Base-by-base conservation (phyloP, 768 basidiomycete species). In the Kockovaella imperatae region DNA sequence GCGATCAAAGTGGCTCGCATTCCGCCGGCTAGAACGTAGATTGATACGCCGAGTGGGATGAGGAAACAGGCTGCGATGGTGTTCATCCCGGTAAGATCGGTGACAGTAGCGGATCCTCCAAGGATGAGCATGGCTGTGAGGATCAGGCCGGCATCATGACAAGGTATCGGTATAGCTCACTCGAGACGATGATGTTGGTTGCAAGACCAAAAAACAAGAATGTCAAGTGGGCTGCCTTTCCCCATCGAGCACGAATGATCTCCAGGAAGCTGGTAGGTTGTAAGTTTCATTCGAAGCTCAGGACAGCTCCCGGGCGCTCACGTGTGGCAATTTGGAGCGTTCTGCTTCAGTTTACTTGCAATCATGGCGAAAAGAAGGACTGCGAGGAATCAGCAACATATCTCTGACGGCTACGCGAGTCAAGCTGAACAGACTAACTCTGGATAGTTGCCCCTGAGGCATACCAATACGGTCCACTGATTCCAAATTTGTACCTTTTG, bases 121-220 rank as follows among this genome's bases (percentile, higher is more conserved):
- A 70, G 60, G 41, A 72, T 60, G 3, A 74, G 52, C 72, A 73
- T 73, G 15, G 68, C 58, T 43, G 45, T 48, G 45, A 25, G 24
- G 4, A 38, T 40, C 45, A 47, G 26, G 31, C 26, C 35, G 29
- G n/a, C 24, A 17, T 4, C 24, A 25, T 31, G 25, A 6, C 13
- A 4, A 20, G 17, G 21, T 1, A 24, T 42, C 4, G 31, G 30
- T 18, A 26, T 11, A 2, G 59, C 60, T 54, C 35, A 65, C 65
- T 66, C 0, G 84, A 86, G n/a, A 90, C 88, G 60, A 91, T 86
- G 47, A 93, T 76, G 69, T 91, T 91, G 28, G 90, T 90, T 2
- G 86, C 83, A 6, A 95, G 74, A n/a, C 70, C 88, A 62, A 93
- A 93, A 75, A 86, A 83, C 76, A 91, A 81, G 75, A 93, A 91